Base-by-base conservation (phyloP, 2,329 filamentous ascomycete genomes). In the Monilinia fructigena region DNA sequence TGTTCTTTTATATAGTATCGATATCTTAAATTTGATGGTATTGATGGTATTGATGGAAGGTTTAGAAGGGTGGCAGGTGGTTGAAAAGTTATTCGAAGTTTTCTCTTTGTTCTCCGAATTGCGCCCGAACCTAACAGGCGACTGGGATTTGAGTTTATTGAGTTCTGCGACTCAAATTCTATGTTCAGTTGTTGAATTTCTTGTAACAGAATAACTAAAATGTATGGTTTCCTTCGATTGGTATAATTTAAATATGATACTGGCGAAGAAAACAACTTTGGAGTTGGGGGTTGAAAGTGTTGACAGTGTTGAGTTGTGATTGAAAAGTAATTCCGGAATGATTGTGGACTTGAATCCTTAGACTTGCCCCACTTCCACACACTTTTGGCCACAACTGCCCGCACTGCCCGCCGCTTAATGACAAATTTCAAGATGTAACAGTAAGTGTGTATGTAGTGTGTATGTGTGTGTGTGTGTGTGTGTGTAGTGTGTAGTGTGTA, bases 41-140 rank as follows among this genome's bases (percentile, higher is more conserved):
- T 40, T 14, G 38, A 40, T 12, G 38, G 10, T 12, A 8, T 50
- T 28, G 58, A 50, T 26, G 28, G 45, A 26, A 40, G 28, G 10
- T 26, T 23, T 50, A 18, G 45, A 35, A 55, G 38, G 40, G n/a
- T 35, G 6, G 16, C 8, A 62, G 23, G 50, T 38, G 58, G 26
- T 38, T 26, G 28, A 56, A 48, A 58, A 23, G 42, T 48, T 26
- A 23, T 48, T 58, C 42, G 26, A 42, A 61, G 23, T 56, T 31
- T 64, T 26, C 35, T 64, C 52, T 64, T 63, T 64, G 61, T 58
- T 42, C 52, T 58, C 61, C 52, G 61, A 58, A 47, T 40, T 64
- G 61, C 52, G 61, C 52, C 52, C 61, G 61, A 48, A 6, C 31
- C n/a, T 11, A 12, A 35, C 26, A 56, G 31, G 53, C 38, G 26